Evolutionary conservation across 140 eudicot genomes (phyloP), one percentile per base, ranked within the genome.

Genomic region (Senecio squalidus): DNA sequence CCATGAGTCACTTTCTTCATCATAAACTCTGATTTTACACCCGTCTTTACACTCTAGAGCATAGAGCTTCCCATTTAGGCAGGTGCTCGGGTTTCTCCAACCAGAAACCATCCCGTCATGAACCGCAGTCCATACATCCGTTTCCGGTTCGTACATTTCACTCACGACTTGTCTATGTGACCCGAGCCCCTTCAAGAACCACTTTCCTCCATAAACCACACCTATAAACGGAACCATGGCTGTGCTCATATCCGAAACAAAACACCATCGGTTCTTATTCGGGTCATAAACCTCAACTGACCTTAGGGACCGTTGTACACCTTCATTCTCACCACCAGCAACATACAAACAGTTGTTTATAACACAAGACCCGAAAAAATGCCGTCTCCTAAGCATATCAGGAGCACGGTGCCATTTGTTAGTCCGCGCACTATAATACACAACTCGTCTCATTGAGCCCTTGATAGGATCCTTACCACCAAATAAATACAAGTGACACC

Each of bases 371-470:
- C 95, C 95, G 46, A 85, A 85, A 56, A 85, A 79, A 72, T 85
- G 95, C 0, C 90, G 68, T 39, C 86, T 58, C 14, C 95, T 67
- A 25, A 82, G 84, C 95, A 85, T 85, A 65, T 85, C 91, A 1
- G 82, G 95, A 13, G 95, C 95, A 4, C 89, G 82, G 45, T 79
- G 90, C 95, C 95, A 85, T 66, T 81, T 85, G 50, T 85, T 85
- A 1, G 82, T 85, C 2, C 95, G 74, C 25, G 95, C 95, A 38
- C 83, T 85, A 22, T 85, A 85, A 48, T 69, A 85, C 5, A 85
- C 74, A 5, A 81, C 89, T 3, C 95, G 81, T 59, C 95, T 74
- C 95, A 85, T 82, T 2, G 91, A 85, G 25, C 95, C 95, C 80
- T 82, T 85, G 7, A 82, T 49, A 3, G 95, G 95, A 59, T 82